Base-by-base conservation (phyloP, 78 protist genomes). In the Speleostelium caveatum region DNA sequence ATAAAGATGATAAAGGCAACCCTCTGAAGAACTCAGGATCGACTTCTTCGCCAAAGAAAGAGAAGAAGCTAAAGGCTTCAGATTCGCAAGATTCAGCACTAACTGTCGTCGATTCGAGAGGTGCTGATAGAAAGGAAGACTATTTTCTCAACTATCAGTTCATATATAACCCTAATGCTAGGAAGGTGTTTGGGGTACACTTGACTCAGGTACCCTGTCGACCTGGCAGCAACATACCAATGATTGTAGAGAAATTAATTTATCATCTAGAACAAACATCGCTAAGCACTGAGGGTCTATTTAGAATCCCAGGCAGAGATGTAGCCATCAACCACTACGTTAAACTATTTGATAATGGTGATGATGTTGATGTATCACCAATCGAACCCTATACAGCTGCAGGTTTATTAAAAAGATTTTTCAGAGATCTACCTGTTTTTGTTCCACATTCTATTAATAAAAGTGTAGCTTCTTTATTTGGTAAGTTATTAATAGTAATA, bases 321-420 rank as follows among this genome's bases (percentile, higher is more conserved):
- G 67, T 83, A 16, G 59, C 79, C 12, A 83, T 83, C 14, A 51
- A 36, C 7, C 56, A 67, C 28, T 83, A 36, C 30, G 75, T 83
- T 6, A 53, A 74, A 39, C 35, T 83, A 36, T 83, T 69, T 51
- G 73, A 83, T 32, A 83, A 60, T 45, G 74, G 63, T 22, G 91
- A 67, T 12, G 91, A 83, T 53, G 91, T 83, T 5, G 91, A 83
- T 45, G 91, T 83, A 1, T 58, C 79, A 3, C 66, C 91, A 17
- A 45, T 83, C 3, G 91, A 83, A 39, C 91, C 91, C 12, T 83
- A 83, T 30, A 83, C 91, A 21, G 69, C 91, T 0, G 91, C 91
- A 2, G 91, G 91, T 69, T 51, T 83, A 26, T 63, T 83, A n/a
- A 83, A 83, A 63, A 21, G 91, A n/a, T 83, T 83, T 61, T 83